phyloP scores from a whole-genome alignment of 495 filamentous ascomycete genomes.

The Poronia punctata region DNA sequence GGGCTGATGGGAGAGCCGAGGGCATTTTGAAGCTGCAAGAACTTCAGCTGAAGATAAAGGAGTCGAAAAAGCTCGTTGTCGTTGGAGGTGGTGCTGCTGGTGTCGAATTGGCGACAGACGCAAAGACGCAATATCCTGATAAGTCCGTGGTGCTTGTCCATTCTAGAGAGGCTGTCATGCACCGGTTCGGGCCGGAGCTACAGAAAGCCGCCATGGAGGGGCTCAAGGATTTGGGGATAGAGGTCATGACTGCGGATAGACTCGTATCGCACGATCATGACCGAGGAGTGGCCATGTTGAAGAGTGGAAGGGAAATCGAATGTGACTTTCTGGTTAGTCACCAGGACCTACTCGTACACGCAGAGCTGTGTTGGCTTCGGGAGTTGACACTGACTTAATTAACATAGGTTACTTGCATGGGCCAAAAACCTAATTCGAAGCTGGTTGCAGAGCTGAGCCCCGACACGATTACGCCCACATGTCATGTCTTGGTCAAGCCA shows the following conservation, averaged over 20 bases:
- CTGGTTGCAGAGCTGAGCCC: conserved; percentile 38
- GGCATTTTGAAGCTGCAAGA: conserved; percentile 39
- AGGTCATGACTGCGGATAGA: conserved; percentile 21
- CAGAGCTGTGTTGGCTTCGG: too few species aligned
- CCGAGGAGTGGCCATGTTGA: conserved; percentile 17
- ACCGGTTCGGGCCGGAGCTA: conserved; percentile 42
- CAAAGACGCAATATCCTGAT: conserved; percentile 51
- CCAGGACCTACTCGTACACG: neutral
- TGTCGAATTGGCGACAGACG: conserved; percentile 53
- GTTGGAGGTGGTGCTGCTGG: conserved; percentile 58
- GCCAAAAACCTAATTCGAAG: conserved; percentile 51
- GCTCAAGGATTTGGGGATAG: conserved; percentile 35
- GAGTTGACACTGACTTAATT: conserved; percentile 4
- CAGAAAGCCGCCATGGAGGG: conserved; percentile 37
- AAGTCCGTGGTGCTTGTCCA: conserved; percentile 54
- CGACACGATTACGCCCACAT: conserved; percentile 39
- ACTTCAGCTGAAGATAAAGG: conserved; percentile 29
- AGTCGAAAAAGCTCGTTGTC: conserved; percentile 42
- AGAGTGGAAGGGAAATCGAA: conserved; percentile 20
- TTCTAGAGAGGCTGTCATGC: conserved; percentile 47
- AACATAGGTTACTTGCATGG: conserved; percentile 43
- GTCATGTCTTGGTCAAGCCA: conserved; percentile 44
- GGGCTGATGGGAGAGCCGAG: conserved; percentile 32
- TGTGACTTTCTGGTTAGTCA: conserved; percentile 34
- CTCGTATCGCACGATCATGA: conserved; percentile 15